Conservation (phyloP, 352 stramenopile species). For the Phytophthora citrophthora region DNA sequence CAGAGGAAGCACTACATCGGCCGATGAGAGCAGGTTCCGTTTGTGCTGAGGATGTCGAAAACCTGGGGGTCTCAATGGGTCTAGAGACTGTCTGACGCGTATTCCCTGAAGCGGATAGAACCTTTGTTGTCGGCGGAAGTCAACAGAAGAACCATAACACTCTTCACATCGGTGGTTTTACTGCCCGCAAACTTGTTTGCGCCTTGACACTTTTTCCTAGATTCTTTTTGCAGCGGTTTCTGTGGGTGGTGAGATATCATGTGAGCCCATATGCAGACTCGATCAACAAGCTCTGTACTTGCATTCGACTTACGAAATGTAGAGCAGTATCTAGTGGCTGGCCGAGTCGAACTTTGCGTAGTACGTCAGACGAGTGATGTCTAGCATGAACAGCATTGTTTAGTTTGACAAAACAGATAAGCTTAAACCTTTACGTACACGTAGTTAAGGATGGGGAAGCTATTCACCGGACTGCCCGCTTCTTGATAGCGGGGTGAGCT, state of each 20-base stretch:
- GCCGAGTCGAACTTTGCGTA: slow-evolving; percentile 67
- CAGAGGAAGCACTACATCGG: neutral
- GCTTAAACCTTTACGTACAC: slow-evolving; percentile 41
- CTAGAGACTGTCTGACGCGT: neutral
- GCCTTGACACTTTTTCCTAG: neutral
- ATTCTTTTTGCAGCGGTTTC: slow-evolving; percentile 3
- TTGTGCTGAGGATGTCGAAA: neutral
- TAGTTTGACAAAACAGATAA: neutral
- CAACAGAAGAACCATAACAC: neutral
- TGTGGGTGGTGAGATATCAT: neutral
- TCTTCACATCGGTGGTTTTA: neutral
- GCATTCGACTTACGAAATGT: slow-evolving; percentile 26
- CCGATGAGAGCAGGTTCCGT: neutral
- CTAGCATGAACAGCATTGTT: slow-evolving; percentile 22
- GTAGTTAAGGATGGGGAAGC: slow-evolving; percentile 69
- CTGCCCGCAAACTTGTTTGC: neutral
- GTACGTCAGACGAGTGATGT: slow-evolving; percentile 52
- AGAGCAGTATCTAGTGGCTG: slow-evolving; percentile 56
- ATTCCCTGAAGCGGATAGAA: slow-evolving; percentile 6
- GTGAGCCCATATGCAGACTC: neutral
- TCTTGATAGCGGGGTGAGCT: slow-evolving; percentile 44
- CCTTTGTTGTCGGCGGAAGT: slow-evolving; percentile 13
- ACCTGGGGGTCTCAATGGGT: neutral
- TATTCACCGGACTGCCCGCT: slow-evolving; percentile 26
- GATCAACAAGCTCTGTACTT: neutral